Evolutionary conservation across 23 red algal genomes (phyloP), one percentile per base, ranked within the genome.

Genomic region (Chondrus crispus): DNA sequence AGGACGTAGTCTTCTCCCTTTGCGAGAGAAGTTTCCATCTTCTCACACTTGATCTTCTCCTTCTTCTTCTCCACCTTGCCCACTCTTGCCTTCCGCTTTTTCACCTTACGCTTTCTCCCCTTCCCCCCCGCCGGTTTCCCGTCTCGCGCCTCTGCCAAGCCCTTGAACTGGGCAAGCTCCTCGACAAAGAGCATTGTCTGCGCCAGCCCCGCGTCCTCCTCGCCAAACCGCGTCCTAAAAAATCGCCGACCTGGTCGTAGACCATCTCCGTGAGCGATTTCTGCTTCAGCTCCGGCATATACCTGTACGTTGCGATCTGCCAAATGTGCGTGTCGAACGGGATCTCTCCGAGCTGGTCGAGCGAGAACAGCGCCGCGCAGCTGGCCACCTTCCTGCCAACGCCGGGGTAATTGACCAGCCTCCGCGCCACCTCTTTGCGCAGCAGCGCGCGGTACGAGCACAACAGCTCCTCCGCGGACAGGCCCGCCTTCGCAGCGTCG

Each of bases 251-350:
- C 39, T 88, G 46, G 29, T 90, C 80, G 26, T 96, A 94, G 12
- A 92, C 52, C 45, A 79, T 54, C 16, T 91, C 68, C 4, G 97
- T 98, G 35, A 98, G 85, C 33, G 83, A 88, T 72, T 96, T 98
- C 20, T 82, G 83, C 20, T 79, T 78, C 66, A 95, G 72, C 11
- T 84, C 46, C 3, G 93, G 97, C 79, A 95, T 75, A 71, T 96
- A 96, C 8, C 90, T 74, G 62, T 16, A n/a, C 77, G 85, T 68
- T 9, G 95, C 62, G 64, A 98, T 80, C 71, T 94, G 90, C 97
- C 97, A 98, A 69, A 98, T 88, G 45, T 98, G 97, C 7, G 93
- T 96, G 69, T 98, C 97, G 33, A 96, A 84, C 1, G 97, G 97
- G 18, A 98, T 85, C 49, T 98, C 93, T 38, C 95, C 93, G 20